Base-by-base conservation (phyloP, 306 rosid species). In the Castanospermum australe region DNA sequence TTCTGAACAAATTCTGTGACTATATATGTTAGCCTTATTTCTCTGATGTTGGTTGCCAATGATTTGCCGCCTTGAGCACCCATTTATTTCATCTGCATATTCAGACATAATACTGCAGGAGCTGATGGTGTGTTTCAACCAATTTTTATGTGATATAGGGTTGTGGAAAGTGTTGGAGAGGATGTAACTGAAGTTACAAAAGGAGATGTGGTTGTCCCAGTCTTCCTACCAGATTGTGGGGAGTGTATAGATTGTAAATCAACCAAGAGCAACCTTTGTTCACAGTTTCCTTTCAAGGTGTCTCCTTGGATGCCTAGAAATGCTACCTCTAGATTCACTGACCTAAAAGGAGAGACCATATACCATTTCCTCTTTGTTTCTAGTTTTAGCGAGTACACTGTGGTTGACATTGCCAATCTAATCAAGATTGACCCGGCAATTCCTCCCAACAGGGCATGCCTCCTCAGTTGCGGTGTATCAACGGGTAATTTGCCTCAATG, bases 131-230 rank as follows among this genome's bases (percentile, higher is more conserved):
- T 32, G 67, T 44, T 54, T 33, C 21, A 11, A 51, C 61, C 59
- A 41, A 75, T 47, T 32, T 73, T 48, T 8, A 20, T 60, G 12
- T 57, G 72, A 44, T 54, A 25, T 33, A 93, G 97, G 81, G 84
- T 91, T 75, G 95, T 94, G 79, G 97, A 94, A 81, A 91, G 97
- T 76, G 89, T 91, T 41, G 99, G 97, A 64, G 90, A 86, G 42
- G 85, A 52, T 67, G 97, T 95, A 35, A 64, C 75, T 44, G 97
- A 92, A 81, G 76, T 92, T 4, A 54, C n/a, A 52, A 87, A 84
- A 85, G 99, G 99, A 71, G 97, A 95, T 60, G 52, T 60, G 4
- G 98, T 92, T 41, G 56, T 95, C 13, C 91, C 97, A 64, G 81
- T 86, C 5, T 94, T 92, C 90, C 9, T 92, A 52, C 6, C 97